Percentiles rank a stretch among this genome's conserved stretches.
These are phyloP conservation scores for Scytalidium lignicola DNA, from an alignment of 2,329 filamentous ascomycete genomes.

Conservation along the genomic window DNA sequence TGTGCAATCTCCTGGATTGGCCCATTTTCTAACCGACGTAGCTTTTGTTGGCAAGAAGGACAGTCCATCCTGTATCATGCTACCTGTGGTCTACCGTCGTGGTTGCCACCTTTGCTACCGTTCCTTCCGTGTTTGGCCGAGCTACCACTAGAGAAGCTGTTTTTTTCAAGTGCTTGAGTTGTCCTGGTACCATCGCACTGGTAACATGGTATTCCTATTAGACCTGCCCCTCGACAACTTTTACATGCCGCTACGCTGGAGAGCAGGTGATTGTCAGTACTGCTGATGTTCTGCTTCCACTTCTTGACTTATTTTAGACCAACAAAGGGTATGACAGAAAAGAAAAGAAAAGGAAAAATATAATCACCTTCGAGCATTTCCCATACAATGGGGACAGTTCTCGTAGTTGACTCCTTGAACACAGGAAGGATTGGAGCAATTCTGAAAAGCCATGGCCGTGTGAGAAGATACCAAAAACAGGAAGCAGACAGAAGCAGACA, in stretches of 20 bases:
- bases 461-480: background rate
- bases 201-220: background rate
- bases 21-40: no score
- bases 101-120: background rate
- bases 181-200: background rate
- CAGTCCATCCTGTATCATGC: background rate
- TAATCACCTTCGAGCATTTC: background rate
- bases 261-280: background rate
- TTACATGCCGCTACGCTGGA: background rate
- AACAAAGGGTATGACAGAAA: no score
- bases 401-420: background rate
- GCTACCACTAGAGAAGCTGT: background rate
- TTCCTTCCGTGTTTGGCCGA: background rate
- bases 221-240: background rate
- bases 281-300: background rate
- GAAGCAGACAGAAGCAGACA: no score
- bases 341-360: background rate
- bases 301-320: no score
- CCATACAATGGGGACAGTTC: background rate
- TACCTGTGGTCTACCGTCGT: background rate
- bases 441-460: background rate
- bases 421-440: background rate
- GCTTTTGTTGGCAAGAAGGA: no score
- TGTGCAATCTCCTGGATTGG: no score
- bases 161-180: background rate